A percentile compares a stretch with the other conserved stretches of the same genome.
Evolutionary conservation across 768 basidiomycete species (phyloP).

Genomic region (Gyrodon lividus): DNA sequence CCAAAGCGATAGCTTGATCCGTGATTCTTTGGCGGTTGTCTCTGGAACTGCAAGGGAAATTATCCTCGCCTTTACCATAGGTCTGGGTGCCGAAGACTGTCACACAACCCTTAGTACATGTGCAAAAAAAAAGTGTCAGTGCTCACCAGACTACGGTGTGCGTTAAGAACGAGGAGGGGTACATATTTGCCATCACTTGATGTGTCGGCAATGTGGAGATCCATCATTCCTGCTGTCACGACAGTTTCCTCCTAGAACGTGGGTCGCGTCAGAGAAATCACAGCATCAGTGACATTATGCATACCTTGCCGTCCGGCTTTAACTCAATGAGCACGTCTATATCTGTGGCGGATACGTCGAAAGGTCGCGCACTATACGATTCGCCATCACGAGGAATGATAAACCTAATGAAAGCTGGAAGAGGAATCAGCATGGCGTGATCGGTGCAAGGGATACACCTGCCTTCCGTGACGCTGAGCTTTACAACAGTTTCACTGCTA

Average conservation of each 20-base stretch:
- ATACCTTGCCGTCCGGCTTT: conserved; percentile 70
- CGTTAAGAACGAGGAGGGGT: conserved; percentile 53
- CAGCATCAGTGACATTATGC: conserved; percentile 8
- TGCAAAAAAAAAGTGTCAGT: background rate
- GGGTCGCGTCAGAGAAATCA: conserved; percentile 2
- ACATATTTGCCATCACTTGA: conserved; percentile 31
- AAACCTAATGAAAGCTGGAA: conserved; percentile 42
- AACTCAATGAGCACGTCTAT: conserved; percentile 62
- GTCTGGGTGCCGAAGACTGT: conserved; percentile 46
- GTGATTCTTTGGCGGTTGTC: conserved; percentile 75
- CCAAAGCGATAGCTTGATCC: conserved; percentile 58
- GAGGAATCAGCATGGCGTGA: background rate
- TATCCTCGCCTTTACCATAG: conserved; percentile 64
- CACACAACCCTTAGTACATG: conserved; percentile 2
- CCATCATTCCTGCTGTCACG: conserved; percentile 61
- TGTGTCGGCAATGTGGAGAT: conserved; percentile 55
- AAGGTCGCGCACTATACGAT: conserved; percentile 36
- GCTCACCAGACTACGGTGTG: conserved; percentile 59
- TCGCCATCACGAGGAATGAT: conserved; percentile 47
- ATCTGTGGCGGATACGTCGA: conserved; percentile 62
- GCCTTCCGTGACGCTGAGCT: conserved; percentile 49
- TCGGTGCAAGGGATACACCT: background rate
- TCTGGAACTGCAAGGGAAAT: conserved; percentile 59
- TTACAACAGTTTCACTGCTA: conserved; percentile 47
- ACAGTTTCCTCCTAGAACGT: conserved; percentile 63